A percentile compares a stretch with the other conserved stretches of the same genome.
Evolutionary conservation across 148 eudicot species (phyloP).

Genomic region (Mesembryanthemum crystallinum): DNA sequence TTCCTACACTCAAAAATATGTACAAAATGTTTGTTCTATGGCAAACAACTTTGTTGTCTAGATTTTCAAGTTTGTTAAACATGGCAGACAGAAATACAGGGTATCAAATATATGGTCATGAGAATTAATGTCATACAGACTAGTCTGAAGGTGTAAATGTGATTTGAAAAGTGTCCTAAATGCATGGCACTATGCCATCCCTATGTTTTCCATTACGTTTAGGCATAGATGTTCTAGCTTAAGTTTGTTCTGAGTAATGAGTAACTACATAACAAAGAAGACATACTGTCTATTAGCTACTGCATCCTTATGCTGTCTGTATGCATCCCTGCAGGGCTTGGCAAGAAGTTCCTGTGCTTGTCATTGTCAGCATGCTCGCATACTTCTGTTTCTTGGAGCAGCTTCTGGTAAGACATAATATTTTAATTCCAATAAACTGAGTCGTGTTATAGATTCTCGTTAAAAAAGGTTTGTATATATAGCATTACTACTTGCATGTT

Average conservation of each 20-base stretch:
- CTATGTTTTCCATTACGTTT: neutral
- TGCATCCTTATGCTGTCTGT: constrained; percentile 10
- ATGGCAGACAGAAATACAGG: neutral
- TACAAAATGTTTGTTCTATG: neutral
- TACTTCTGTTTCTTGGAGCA: constrained; percentile 44
- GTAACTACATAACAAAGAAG: neutral
- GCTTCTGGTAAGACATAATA: constrained; percentile 48
- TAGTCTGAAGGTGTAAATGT: neutral
- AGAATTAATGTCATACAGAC: neutral
- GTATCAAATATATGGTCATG: neutral
- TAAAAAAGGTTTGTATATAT: too few species aligned
- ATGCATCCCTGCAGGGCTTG: constrained; percentile 55
- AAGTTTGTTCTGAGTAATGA: neutral
- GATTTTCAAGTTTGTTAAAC: neutral
- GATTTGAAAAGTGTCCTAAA: neutral
- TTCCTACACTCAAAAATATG: neutral
- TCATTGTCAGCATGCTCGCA: constrained; percentile 78
- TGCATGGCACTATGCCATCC: neutral
- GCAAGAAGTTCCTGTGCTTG: constrained; percentile 89
- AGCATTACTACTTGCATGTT: too few species aligned
- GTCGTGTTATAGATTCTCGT: too few species aligned
- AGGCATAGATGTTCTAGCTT: neutral
- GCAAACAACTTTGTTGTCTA: neutral
- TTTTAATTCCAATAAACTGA: neutral
- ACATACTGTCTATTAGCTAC: neutral